Conservation (phyloP, 2,329 filamentous ascomycete species). For the Phialocephala sp. region DNA sequence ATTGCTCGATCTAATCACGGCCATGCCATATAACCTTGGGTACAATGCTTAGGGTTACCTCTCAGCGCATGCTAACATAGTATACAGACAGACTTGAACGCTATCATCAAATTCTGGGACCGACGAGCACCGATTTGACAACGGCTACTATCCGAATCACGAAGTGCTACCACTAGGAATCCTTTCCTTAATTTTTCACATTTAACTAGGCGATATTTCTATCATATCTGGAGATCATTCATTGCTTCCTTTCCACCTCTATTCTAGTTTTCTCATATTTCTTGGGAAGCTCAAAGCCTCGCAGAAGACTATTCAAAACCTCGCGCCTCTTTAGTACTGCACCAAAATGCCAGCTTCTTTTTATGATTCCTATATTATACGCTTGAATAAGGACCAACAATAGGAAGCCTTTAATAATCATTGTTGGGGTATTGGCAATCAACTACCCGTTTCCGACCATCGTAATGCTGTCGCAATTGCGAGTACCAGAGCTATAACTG, state of each 20-base stretch:
- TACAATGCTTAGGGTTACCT: no score
- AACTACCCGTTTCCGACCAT: constrained; percentile 23
- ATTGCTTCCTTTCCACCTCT: constrained; percentile 5
- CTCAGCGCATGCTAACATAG: no score
- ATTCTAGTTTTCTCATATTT: not conserved
- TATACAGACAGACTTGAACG: no score
- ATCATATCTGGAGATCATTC: not conserved
- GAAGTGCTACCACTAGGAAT: no score
- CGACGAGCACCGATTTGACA: no score
- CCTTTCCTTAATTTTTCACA: no score
- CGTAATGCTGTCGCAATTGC: constrained; percentile 15
- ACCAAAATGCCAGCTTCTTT: constrained; percentile 13
- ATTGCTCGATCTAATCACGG: no score
- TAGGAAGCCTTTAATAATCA: constrained; percentile 27
- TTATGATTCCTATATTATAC: constrained; percentile 18
- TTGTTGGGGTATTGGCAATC: constrained; percentile 24
- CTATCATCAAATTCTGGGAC: no score
- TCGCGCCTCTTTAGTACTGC: not conserved
- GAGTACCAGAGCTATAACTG: constrained; percentile 14
- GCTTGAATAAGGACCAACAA: constrained; percentile 23
- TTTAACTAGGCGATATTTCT: not conserved
- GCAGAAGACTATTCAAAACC: not conserved
- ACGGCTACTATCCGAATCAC: no score
- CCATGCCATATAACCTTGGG: no score
- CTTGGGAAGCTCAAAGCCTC: not conserved